A percentile compares a stretch with the other conserved stretches of the same genome.
Conservation (phyloP, 345 rosid genomes). For the Murraya paniculata region DNA sequence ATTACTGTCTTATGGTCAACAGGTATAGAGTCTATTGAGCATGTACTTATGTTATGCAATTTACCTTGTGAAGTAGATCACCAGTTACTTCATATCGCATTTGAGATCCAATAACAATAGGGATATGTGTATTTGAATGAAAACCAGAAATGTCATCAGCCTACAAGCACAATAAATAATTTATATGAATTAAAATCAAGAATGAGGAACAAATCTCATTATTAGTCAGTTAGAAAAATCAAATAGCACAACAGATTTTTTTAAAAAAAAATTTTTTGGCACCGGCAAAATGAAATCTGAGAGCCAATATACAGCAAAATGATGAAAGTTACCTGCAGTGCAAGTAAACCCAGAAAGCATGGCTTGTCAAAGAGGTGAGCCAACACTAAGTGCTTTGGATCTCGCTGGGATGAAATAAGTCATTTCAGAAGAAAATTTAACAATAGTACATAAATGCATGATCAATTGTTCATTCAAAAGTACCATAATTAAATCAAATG, state of each 20-base stretch:
- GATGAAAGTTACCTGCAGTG: conserved; percentile 34
- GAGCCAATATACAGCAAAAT: neutral
- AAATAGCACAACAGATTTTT: neutral
- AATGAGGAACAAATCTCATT: neutral
- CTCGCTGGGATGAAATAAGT: conserved; percentile 27
- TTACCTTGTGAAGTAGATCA: conserved; percentile 49
- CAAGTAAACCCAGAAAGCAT: conserved; percentile 60
- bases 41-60: neutral
- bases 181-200: neutral
- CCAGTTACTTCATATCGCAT: conserved; percentile 57
- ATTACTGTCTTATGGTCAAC: neutral
- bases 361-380: conserved; percentile 63
- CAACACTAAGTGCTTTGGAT: conserved; percentile 45
- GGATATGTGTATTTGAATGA: conserved; percentile 53
- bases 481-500: neutral
- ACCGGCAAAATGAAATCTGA: neutral
- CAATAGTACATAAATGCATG: neutral
- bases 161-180: conserved; percentile 20
- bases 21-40: neutral
- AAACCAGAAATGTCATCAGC: conserved; percentile 50
- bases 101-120: conserved; percentile 49
- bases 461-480: neutral
- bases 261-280: neutral
- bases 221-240: neutral
- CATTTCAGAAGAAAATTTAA: neutral